Percentiles rank a stretch among this genome's conserved stretches.
These are phyloP conservation scores for Pichia sp. DNA, from an alignment of 1,139 yeast species.

Conservation along the genomic window DNA sequence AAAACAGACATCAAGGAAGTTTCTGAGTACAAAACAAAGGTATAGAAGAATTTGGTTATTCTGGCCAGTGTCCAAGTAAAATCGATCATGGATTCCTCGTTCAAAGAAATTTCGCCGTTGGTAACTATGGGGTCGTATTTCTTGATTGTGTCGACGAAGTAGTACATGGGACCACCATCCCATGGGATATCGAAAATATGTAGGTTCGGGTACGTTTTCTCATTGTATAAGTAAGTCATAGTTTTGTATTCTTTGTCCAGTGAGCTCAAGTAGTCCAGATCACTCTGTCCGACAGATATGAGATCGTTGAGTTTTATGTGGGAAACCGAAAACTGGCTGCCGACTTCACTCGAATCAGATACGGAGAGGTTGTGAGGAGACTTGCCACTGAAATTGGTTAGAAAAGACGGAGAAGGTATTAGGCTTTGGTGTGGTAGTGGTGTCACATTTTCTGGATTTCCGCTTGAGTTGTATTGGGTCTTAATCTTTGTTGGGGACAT, in stretches of 20 bases:
- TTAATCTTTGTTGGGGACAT: neutral
- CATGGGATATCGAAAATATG: slow-evolving; percentile 13
- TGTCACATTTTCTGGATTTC: neutral
- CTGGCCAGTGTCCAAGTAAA: slow-evolving; percentile 21
- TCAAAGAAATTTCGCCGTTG: slow-evolving; percentile 1
- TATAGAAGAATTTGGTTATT: slow-evolving; percentile 17
- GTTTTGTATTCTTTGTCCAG: neutral
- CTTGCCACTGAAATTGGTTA: neutral
- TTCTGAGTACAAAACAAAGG: slow-evolving; percentile 17
- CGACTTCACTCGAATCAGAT: slow-evolving; percentile 9
- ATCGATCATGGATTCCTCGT: slow-evolving; percentile 14
- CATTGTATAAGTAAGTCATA: neutral
- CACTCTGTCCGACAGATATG: slow-evolving; percentile 8
- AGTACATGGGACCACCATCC: slow-evolving; percentile 13
- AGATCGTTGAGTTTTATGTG: slow-evolving; percentile 8
- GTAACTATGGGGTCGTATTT: slow-evolving; percentile 16
- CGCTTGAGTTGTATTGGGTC: neutral
- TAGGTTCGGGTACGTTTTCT: slow-evolving; percentile 7
- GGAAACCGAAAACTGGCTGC: slow-evolving; percentile 4
- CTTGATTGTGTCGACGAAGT: slow-evolving; percentile 12
- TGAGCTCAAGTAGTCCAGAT: slow-evolving; percentile 1
- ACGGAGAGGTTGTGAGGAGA: slow-evolving; percentile 3
- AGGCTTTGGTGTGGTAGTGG: neutral
- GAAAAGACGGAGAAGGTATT: neutral
- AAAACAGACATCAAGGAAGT: slow-evolving; percentile 7